Evolutionary conservation across 108 stramenopile genomes (phyloP).

Genomic region (Skeletonema grethae): DNA sequence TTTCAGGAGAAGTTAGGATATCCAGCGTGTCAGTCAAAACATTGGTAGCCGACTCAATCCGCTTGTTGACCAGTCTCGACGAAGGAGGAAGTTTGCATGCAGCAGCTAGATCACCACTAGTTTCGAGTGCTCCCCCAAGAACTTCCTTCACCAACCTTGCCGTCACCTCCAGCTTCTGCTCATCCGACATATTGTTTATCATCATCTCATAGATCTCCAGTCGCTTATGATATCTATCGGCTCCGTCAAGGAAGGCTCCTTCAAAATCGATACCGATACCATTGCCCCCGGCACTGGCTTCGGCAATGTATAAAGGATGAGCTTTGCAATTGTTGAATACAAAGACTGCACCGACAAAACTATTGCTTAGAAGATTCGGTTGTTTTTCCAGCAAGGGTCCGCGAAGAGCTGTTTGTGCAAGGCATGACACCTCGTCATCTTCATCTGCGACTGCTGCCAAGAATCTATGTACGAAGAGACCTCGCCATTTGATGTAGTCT

Average conservation of each 20-base stretch:
- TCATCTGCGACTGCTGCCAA: constrained; percentile 90
- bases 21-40: constrained; percentile 72
- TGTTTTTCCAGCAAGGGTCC: constrained; percentile 77
- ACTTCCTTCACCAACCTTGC: constrained; percentile 88
- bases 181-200: constrained; percentile 82
- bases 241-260: constrained; percentile 49
- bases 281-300: constrained; percentile 67
- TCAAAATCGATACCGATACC: constrained; percentile 63
- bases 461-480: constrained; percentile 86
- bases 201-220: constrained; percentile 82
- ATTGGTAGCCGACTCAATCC: constrained; percentile 56
- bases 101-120: constrained; percentile 61
- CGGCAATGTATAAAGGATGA: constrained; percentile 86
- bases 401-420: constrained; percentile 75
- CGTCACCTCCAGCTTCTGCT: constrained; percentile 90
- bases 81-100: constrained; percentile 54
- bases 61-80: constrained; percentile 16
- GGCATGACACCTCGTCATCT: constrained; percentile 76
- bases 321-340: constrained; percentile 91
- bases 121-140: constrained; percentile 72
- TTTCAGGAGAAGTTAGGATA: constrained; percentile 61
- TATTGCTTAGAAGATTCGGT: constrained; percentile 80
- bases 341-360: constrained; percentile 92
- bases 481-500: constrained; percentile 97
- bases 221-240: constrained; percentile 52